Base-by-base conservation (phyloP, 2,329 filamentous ascomycete species). In the Escovopsis weberi region DNA sequence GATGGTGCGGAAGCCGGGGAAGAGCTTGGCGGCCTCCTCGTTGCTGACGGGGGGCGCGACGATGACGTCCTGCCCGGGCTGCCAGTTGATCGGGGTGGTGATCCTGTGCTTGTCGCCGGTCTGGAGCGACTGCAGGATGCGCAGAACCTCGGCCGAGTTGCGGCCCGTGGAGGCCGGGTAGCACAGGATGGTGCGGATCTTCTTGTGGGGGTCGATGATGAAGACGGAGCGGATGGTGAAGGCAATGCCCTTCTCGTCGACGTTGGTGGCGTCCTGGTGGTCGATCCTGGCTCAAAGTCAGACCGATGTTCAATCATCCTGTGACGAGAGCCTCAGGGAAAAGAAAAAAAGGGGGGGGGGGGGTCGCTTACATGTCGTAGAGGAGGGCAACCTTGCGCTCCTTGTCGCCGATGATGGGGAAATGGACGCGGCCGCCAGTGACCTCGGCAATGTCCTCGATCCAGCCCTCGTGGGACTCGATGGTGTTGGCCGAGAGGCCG, bases 171-270 rank as follows among this genome's bases (percentile, higher is more conserved):
- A 88, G 47, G 88, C 87, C 37, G 88, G 88, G 72, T 94, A 95
- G 59, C 84, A 80, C 69, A 94, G 82, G 62, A 86, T 93, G 60
- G 88, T 78, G 55, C 88, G 82, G 67, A 94, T 91, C 64, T 82
- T 89, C 80, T 94, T 94, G 65, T 77, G 78, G 50, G 87, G 87
- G 70, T 94, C 87, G 63, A 94, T 91, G 67, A 94, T 73, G 74
- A 93, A 94, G 59, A 94, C 88, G 54, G 83, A 86, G 57, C 88
- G 85, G 67, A 95, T 94, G 54, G 88, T 94, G 68, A 94, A 89
- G 44, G 87, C 86, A 54, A 89, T 83, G 53, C 82, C 82, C 74
- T 85, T 85, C 56, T 73, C 64, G 62, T 87, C 82, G 45, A 87
- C 80, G 66, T 87, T 87, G 68, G 79, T 83, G 55, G 79, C 75